Base-by-base conservation (phyloP, 1,284 basidiomycete genomes). In the Agaricales sp. region DNA sequence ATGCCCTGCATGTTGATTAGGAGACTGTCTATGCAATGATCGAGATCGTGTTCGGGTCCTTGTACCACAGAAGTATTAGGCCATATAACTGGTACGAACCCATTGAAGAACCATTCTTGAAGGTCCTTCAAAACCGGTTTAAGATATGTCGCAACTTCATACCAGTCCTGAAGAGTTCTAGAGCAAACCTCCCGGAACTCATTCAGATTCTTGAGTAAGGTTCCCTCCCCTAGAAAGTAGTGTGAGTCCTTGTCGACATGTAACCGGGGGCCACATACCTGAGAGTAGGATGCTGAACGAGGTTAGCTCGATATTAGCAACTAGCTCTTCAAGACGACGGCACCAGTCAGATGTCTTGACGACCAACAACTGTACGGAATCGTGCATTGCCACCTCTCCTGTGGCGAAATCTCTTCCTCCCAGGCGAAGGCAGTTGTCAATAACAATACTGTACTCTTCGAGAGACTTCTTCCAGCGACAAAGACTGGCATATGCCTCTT, bases 1-100 rank as follows among this genome's bases (percentile, higher is more conserved):
- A 88, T 61, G 16, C 70, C 66, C 58, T 91, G 87, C 19, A 83
- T 71, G 22, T 73, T 71, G 39, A 87, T 64, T 25, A 91, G 73
- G 43, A 88, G 65, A 1, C 69, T 61, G 55, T 85, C 78, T 58
- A 92, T 75, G 52, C 87, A 58, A 11, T 53, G 25, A 45, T 75
- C 66, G 2, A 65, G 49, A 16, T 41, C 39, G 16, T 35, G 8
- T n/a, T 35, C n/a, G 22, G 21, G 6, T 13, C 24, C 43, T 14
- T 30, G n/a, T 4, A 20, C 43, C 4, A 35, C 13, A 4, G 30
- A 35, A n/a, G 30, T 8, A 35, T 11, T 8, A n/a, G 26, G 26
- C 26, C 14, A 6, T 14, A 30, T 30, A 30, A 30, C 14, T 30
- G n/a, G n/a, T n/a, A 6, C 26, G 14, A 6, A 30, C 26, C 26